Evolutionary conservation across 805 yeast genomes (phyloP).

Genomic region (Cyberlindnera subsufficiens): DNA sequence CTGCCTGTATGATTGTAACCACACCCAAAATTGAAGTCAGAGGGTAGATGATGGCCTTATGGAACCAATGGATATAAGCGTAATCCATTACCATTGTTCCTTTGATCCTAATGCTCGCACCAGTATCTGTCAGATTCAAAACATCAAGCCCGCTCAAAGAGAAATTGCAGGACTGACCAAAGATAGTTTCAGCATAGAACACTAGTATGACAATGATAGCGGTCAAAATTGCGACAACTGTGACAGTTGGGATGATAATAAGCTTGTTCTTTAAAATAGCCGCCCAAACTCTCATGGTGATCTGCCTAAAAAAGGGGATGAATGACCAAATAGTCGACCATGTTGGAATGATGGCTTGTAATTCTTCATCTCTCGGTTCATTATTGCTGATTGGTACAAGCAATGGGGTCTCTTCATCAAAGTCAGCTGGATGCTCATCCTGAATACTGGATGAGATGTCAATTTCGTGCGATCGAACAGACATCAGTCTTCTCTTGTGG

Average conservation of each 20-base stretch:
- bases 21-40: constrained; percentile 3
- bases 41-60: constrained; percentile 6
- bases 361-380: no score
- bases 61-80: constrained; percentile 7
- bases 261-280: neutral
- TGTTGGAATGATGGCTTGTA: no score
- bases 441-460: no score
- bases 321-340: no score
- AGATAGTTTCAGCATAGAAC: constrained; percentile 3
- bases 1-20: constrained; percentile 2
- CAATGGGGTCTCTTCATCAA: no score
- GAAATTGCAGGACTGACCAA: constrained; percentile 4
- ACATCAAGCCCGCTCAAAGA: constrained; percentile 7
- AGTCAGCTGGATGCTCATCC: no score
- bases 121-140: constrained; percentile 9
- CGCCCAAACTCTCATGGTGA: no score
- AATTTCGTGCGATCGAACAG: no score
- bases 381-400: no score
- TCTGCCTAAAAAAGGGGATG: no score
- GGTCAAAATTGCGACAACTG: neutral
- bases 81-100: constrained; percentile 15
- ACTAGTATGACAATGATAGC: neutral
- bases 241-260: neutral
- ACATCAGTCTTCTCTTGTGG: no score
- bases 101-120: constrained; percentile 8